Evolutionary conservation across 2,329 filamentous ascomycete genomes (phyloP).

Genomic region (Cercospora canescens): DNA sequence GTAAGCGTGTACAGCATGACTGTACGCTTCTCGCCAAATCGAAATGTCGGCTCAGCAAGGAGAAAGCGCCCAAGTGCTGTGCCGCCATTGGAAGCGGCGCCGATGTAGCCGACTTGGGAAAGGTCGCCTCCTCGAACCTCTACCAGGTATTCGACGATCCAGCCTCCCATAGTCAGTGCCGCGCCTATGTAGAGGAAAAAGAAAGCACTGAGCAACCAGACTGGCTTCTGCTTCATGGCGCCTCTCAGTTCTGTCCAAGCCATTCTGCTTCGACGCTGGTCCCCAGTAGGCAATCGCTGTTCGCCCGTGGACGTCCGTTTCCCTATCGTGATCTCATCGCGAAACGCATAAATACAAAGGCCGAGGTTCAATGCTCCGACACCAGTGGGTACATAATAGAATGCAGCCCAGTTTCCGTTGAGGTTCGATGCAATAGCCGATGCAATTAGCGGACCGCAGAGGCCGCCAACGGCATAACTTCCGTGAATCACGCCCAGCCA

Average conservation of each 20-base stretch:
- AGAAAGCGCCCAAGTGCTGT: slow-evolving; percentile 51
- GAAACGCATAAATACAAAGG: not conserved
- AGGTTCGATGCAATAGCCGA: not conserved
- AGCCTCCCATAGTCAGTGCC: slow-evolving; percentile 44
- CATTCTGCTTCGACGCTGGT: not conserved
- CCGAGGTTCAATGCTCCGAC: not conserved
- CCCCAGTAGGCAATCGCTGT: not conserved
- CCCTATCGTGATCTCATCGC: not conserved
- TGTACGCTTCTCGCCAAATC: slow-evolving; percentile 60
- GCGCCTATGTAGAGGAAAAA: slow-evolving; percentile 65
- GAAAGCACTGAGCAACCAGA: slow-evolving; percentile 63
- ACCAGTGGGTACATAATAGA: not conserved
- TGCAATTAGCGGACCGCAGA: not conserved
- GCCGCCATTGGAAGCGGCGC: slow-evolving; percentile 61
- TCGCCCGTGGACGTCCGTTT: not conserved
- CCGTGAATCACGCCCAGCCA: not conserved
- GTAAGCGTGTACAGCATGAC: slow-evolving; percentile 51
- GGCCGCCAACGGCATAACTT: not conserved
- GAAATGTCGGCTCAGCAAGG: slow-evolving; percentile 18
- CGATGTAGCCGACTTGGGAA: slow-evolving; percentile 61
- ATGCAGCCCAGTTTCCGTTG: not conserved
- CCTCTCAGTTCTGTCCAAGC: not conserved
- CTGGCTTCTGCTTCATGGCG: slow-evolving; percentile 37
- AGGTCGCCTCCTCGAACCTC: slow-evolving; percentile 59
- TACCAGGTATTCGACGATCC: slow-evolving; percentile 66